Base-by-base conservation (phyloP, 176 grass and related monocot species). In the Hordeum marinum region DNA sequence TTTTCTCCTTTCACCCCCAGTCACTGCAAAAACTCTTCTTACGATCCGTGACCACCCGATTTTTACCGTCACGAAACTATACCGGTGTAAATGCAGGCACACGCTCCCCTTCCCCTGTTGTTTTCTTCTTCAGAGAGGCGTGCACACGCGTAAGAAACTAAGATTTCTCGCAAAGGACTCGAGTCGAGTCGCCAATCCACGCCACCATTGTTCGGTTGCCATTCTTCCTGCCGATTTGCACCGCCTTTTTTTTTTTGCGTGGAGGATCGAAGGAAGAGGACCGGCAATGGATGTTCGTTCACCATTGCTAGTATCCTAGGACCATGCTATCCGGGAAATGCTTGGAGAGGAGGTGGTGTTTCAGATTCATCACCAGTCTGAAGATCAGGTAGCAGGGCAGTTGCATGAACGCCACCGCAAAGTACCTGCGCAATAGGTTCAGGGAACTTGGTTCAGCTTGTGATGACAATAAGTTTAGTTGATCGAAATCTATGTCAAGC, bases 381-480 rank as follows among this genome's bases (percentile, higher is more conserved):
- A 98, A 92, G 36, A 91, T 78, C 12, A 74, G 80, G 82, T 95
- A 98, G 89, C 95, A 98, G 11, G 92, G 95, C 37, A 98, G 21
- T 7, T 98, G 95, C 90, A 98, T 93, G 60, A 95, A 78, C 10
- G 87, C 90, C 0, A 88, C 92, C 0, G 87, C 84, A 0, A 93
- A 88, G 77, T 98, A 98, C 95, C 95, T 98, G 60, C 41, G 1
- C 40, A 74, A 42, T 5, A 11, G 3, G 69, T 26, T 72, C 12
- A 45, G 14, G 21, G 37, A 17, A 37, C 40, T 31, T 15, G 5
- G 24, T 66, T 63, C 78, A 10, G n/a, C 4, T 68, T 35, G 61
- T 20, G 26, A 52, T 54, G 7, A 52, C 9, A 32, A 2, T 34
- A 21, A 12, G 8, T 27, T 65, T 6, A 55, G 31, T 15, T 27